Percentiles rank a stretch among this genome's conserved stretches.
Evolutionary conservation across 495 filamentous ascomycete genomes (phyloP).

Genomic region (Chlorociboria aeruginascens): DNA sequence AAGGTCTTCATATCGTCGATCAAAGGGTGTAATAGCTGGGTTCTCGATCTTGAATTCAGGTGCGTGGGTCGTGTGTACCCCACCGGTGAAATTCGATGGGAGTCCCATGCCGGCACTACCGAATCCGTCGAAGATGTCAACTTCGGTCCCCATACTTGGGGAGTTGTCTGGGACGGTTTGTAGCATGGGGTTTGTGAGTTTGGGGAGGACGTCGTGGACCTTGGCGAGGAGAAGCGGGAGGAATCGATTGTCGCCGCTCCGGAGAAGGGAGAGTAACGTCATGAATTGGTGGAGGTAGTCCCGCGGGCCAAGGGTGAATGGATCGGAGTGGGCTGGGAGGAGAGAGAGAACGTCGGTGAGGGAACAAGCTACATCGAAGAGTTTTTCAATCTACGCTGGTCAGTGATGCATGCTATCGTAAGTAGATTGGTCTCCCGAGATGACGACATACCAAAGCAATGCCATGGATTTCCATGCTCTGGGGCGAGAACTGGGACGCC

Average conservation of each 20-base stretch:
- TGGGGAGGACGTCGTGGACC: slow-evolving; percentile 52
- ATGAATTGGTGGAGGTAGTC: slow-evolving; percentile 63
- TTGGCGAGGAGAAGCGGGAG: slow-evolving; percentile 59
- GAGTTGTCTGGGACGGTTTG: slow-evolving; percentile 37
- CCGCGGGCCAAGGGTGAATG: slow-evolving; percentile 53
- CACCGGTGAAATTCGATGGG: slow-evolving; percentile 14
- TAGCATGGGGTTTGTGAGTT: slow-evolving; percentile 42
- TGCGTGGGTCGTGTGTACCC: neutral
- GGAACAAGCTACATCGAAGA: slow-evolving; percentile 63
- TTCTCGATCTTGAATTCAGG: slow-evolving; percentile 15
- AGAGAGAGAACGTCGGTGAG: slow-evolving; percentile 62
- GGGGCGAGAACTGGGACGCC: slow-evolving; percentile 47
- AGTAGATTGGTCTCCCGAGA: too few relatives aligned
- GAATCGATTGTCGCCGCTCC: slow-evolving; percentile 58
- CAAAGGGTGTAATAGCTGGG: slow-evolving; percentile 4
- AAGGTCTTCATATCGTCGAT: slow-evolving; percentile 16
- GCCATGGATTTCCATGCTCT: slow-evolving; percentile 63
- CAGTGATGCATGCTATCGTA: slow-evolving; percentile 11
- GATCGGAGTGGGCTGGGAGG: slow-evolving; percentile 42
- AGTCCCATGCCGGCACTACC: slow-evolving; percentile 36
- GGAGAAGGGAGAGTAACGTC: slow-evolving; percentile 51
- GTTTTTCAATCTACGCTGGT: slow-evolving; percentile 46
- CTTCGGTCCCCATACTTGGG: slow-evolving; percentile 24
- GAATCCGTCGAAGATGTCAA: slow-evolving; percentile 48
- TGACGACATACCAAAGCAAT: slow-evolving; percentile 53